Evolutionary conservation across 495 filamentous ascomycete species (phyloP), one percentile per base, ranked within the genome.

Genomic region (Penicillium macrosclerotiorum): DNA sequence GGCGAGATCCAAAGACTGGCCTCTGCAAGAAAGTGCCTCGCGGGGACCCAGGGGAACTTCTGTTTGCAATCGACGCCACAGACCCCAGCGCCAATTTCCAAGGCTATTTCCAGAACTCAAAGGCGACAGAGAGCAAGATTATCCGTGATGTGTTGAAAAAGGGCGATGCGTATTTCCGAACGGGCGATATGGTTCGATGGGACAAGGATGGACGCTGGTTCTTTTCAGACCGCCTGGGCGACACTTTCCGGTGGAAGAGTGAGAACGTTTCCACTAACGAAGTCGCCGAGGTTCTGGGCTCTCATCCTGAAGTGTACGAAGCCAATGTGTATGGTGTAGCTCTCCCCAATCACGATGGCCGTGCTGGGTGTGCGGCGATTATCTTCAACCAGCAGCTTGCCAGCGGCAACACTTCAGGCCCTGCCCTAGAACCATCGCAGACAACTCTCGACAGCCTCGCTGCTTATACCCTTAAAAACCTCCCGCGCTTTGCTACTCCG

Each of bases 201-300:
- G 86, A 90, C 47, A 42, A 42, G 1, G 83, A 95, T 46, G 87
- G 88, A 5, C 73, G 85, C 11, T 84, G 84, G 71, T 95, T 77
- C 65, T 97, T 97, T 65, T 78, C 80, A 32, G 93, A 98, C 62
- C 85, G 90, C 8, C 84, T 97, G 27, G 92, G 92, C 39, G 92
- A 97, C 56, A 96, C 92, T 0, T 97, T 89, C 71, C 81, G 92
- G 13, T 97, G 92, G 92, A 96, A 95, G 73, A 83, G 81, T 33
- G 92, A 97, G 68, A 97, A 96, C 43, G 88, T 96, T 3, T 92
- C 95, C 51, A 91, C 94, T 5, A 78, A 80, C 17, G 83, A 89
- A 39, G 82, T 82, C 0, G 72, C 85, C 2, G 82, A 89, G 43
- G 80, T 81, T 0, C 57, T 96, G 0, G 85, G 88, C 3, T 57